Percentiles rank a stretch among this genome's conserved stretches.
phyloP scores from a whole-genome alignment of 306 rosid genomes.

The Prunus salicina region DNA sequence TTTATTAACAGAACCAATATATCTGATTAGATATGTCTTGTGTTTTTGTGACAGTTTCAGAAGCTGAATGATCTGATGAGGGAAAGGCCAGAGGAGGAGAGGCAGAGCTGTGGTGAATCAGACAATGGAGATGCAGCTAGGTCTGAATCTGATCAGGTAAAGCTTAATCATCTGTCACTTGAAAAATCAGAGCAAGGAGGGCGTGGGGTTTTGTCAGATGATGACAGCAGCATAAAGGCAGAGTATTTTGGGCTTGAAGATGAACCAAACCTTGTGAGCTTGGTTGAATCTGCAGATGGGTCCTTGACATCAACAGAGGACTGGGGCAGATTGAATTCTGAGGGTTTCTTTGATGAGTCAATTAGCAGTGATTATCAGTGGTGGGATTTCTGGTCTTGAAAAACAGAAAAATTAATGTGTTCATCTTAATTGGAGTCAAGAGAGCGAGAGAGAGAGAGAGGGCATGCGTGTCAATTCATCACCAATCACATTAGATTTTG shows the following conservation, averaged over 20 bases:
- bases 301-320: conserved; percentile 69
- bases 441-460: not conserved
- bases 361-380: conserved; percentile 47
- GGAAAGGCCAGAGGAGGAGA: conserved; percentile 45
- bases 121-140: conserved; percentile 33
- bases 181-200: conserved; percentile 58
- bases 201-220: conserved; percentile 56
- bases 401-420: conserved; percentile 24
- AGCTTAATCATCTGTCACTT: conserved; percentile 42
- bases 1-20: not conserved
- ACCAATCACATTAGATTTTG: not conserved
- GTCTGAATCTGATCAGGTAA: conserved; percentile 37
- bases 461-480: conserved; percentile 11
- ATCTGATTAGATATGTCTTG: not conserved
- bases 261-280: conserved; percentile 42
- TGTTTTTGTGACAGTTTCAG: conserved; percentile 57
- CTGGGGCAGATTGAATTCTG: conserved; percentile 66
- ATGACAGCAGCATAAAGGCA: conserved; percentile 49
- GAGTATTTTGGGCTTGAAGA: conserved; percentile 50
- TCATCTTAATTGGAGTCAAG: not conserved
- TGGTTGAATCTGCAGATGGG: conserved; percentile 54
- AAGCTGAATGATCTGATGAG: conserved; percentile 52
- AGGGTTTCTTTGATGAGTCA: conserved; percentile 54
- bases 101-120: conserved; percentile 36
- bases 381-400: conserved; percentile 95